These are phyloP conservation scores for Suhomyces prunicola DNA, from an alignment of 805 yeast species.

Conservation along the genomic window DNA sequence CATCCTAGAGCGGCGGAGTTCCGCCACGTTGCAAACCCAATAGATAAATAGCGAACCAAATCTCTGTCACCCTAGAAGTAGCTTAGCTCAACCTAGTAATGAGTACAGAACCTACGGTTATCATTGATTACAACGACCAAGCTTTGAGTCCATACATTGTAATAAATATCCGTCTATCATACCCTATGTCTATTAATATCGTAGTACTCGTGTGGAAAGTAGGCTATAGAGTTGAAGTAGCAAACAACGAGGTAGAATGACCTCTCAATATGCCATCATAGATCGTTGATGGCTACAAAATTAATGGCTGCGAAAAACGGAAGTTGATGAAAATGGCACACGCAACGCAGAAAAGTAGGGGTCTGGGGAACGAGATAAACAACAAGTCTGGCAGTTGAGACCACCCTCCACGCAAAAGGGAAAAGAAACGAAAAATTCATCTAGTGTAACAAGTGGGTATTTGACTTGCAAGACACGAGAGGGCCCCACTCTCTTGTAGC, in stretches of 20 bases:
- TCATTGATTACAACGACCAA: neutral
- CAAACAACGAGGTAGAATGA: neutral
- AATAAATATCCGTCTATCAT: neutral
- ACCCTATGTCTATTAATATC: neutral
- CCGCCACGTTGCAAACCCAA: neutral
- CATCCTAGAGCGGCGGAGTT: neutral
- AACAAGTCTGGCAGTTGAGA: no score
- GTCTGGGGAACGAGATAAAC: no score
- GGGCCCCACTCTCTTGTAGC: no score
- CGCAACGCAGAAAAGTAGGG: neutral
- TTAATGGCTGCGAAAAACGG: neutral
- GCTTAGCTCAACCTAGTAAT: neutral
- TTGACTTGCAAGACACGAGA: no score
- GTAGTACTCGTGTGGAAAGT: neutral
- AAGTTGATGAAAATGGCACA: no score
- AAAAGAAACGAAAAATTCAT: no score
- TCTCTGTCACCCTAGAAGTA: neutral
- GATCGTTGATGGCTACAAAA: no score
- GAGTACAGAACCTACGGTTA: neutral
- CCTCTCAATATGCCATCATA: no score
- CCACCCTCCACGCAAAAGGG: no score
- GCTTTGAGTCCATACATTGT: neutral
- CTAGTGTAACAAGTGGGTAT: no score
- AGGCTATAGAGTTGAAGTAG: neutral
- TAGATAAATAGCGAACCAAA: neutral